Evolutionary conservation across 2,329 filamentous ascomycete species (phyloP).

Genomic region (Trichoderma sp.): DNA sequence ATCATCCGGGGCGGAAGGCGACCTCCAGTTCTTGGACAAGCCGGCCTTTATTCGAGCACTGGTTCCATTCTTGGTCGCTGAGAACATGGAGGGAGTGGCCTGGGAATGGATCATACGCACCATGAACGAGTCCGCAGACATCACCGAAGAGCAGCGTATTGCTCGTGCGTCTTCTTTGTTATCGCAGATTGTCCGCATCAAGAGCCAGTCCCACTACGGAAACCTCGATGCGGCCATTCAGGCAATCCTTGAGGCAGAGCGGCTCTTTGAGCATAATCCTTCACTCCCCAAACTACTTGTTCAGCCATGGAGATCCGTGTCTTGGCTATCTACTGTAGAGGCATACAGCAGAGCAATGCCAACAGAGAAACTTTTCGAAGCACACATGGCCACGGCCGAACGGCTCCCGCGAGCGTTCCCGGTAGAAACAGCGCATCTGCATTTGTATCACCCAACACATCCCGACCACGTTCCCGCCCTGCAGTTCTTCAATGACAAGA

Average conservation of each 20-base stretch:
- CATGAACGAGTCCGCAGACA: constrained; percentile 30
- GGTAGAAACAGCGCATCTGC: constrained; percentile 53
- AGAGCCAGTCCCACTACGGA: constrained; percentile 39
- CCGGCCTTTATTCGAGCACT: constrained; percentile 41
- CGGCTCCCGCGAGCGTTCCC: constrained; percentile 37
- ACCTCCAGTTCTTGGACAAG: constrained; percentile 46
- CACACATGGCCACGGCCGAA: constrained; percentile 49
- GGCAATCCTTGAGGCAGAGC: constrained; percentile 46
- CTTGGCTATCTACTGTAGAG: constrained; percentile 53
- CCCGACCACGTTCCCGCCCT: constrained; percentile 50
- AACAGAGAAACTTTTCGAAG: constrained; percentile 50
- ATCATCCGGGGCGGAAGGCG: constrained; percentile 47
- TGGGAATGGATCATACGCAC: constrained; percentile 54
- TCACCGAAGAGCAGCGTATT: constrained; percentile 26
- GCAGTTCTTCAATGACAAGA: constrained; percentile 41
- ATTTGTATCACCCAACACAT: constrained; percentile 53
- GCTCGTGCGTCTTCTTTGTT: constrained; percentile 36
- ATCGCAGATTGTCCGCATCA: constrained; percentile 43
- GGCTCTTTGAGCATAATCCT: constrained; percentile 39
- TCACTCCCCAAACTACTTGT: constrained; percentile 39
- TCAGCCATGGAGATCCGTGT: constrained; percentile 47
- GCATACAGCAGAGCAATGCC: constrained; percentile 46
- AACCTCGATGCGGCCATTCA: constrained; percentile 51
- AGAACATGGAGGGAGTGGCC: constrained; percentile 49
- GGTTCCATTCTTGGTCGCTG: constrained; percentile 51